Conservation (phyloP, 2,329 filamentous ascomycete genomes). For the Setomelanomma holmii region DNA sequence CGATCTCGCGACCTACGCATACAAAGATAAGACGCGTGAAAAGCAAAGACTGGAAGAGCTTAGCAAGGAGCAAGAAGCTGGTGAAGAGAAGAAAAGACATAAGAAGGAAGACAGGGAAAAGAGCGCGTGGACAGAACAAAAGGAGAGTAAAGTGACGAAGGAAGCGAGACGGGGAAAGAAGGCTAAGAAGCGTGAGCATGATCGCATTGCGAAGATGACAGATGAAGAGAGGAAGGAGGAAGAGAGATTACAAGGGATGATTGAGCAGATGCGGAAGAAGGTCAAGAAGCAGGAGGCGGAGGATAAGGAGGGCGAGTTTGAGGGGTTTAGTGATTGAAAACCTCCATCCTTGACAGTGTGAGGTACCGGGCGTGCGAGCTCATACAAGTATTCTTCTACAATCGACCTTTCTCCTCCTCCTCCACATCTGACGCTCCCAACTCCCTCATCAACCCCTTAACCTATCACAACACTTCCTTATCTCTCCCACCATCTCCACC, state of each 20-base stretch:
- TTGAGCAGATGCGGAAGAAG: slow-evolving; percentile 34
- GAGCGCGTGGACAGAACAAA: slow-evolving; percentile 47
- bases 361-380: too few species aligned
- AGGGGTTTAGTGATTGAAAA: slow-evolving; percentile 44
- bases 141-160: slow-evolving; percentile 40
- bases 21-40: slow-evolving; percentile 56
- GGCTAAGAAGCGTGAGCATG: slow-evolving; percentile 39
- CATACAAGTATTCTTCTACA: too few species aligned
- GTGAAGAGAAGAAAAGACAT: slow-evolving; percentile 36
- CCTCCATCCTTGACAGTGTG: too few species aligned
- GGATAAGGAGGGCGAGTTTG: slow-evolving; percentile 38
- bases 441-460: too few species aligned
- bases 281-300: slow-evolving; percentile 33
- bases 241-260: slow-evolving; percentile 42
- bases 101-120: slow-evolving; percentile 36
- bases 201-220: slow-evolving; percentile 31
- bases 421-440: too few species aligned
- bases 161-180: slow-evolving; percentile 46
- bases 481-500: too few species aligned
- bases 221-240: slow-evolving; percentile 44
- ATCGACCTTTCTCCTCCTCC: too few species aligned
- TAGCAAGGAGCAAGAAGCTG: slow-evolving; percentile 25
- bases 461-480: too few species aligned
- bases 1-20: slow-evolving; percentile 51
- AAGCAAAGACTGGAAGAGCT: slow-evolving; percentile 49